Conservation (phyloP, 371 early-diverging fungal genomes). For the Saksenaea vasiformis region DNA sequence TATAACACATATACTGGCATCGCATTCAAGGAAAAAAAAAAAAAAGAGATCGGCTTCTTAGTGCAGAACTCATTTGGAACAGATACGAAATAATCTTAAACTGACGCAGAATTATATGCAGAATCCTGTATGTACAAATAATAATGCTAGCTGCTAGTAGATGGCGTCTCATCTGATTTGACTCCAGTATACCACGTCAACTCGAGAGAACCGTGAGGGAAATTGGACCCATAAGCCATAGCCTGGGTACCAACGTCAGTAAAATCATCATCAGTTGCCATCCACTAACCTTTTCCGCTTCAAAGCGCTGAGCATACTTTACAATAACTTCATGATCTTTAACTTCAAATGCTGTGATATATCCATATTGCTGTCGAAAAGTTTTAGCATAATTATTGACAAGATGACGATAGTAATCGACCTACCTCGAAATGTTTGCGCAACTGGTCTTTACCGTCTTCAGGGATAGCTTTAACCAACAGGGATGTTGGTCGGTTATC, state of each 20-base stretch:
- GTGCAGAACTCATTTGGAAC: no score
- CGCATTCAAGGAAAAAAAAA: no score
- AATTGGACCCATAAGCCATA: conserved; percentile 16
- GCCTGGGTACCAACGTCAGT: conserved; percentile 8
- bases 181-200: conserved; percentile 20
- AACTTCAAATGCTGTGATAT: conserved; percentile 31
- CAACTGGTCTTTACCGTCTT: conserved; percentile 45
- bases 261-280: not conserved
- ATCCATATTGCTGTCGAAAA: conserved; percentile 59
- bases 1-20: no score
- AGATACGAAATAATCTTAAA: not conserved
- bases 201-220: conserved; percentile 10
- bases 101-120: no score
- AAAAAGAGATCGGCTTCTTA: no score
- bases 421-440: conserved; percentile 66
- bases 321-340: conserved; percentile 27
- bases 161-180: not conserved
- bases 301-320: conserved; percentile 41
- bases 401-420: not conserved
- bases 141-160: not conserved
- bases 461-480: conserved; percentile 53
- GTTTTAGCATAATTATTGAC: not conserved
- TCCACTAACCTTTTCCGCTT: conserved; percentile 41
- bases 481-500: conserved; percentile 76
- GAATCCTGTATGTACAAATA: not conserved